Conservation (phyloP, 805 yeast genomes). For the Myxozyma geophila region DNA sequence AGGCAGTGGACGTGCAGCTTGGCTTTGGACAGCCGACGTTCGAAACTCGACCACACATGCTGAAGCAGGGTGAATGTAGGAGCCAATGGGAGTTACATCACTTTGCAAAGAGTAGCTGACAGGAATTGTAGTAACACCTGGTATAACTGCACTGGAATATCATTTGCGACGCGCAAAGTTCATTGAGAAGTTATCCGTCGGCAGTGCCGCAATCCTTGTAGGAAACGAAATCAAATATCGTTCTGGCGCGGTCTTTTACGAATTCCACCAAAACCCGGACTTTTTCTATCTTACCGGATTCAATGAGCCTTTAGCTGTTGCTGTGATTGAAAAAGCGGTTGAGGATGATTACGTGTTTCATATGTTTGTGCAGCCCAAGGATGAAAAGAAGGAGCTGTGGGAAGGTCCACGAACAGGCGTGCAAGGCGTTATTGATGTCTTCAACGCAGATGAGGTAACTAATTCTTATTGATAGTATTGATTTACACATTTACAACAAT, state of each 20-base stretch:
- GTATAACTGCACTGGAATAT: conserved; percentile 83
- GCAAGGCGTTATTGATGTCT: conserved; percentile 76
- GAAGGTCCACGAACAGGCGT: conserved; percentile 92
- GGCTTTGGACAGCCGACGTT: conserved; percentile 77
- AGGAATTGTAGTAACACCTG: conserved; percentile 64
- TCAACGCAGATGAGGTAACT: conserved; percentile 78
- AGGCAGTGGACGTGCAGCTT: conserved; percentile 7
- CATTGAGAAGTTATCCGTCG: conserved; percentile 60
- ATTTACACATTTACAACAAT: neutral
- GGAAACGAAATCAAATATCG: conserved; percentile 77
- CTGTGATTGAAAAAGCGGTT: conserved; percentile 53
- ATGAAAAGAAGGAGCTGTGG: conserved; percentile 83
- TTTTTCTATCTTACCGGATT: conserved; percentile 70
- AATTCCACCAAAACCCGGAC: conserved; percentile 91
- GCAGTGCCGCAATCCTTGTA: conserved; percentile 71
- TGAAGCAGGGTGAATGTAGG: conserved; percentile 65
- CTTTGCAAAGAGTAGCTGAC: neutral
- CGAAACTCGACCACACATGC: conserved; percentile 80
- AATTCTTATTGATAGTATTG: neutral
- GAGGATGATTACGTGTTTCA: conserved; percentile 51
- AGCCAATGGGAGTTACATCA: neutral
- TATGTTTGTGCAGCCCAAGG: conserved; percentile 87
- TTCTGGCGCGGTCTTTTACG: conserved; percentile 88
- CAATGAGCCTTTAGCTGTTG: conserved; percentile 37
- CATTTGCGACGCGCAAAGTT: conserved; percentile 69